Conservation (phyloP, 2,329 filamentous ascomycete species). For the Fonsecaea nubica region DNA sequence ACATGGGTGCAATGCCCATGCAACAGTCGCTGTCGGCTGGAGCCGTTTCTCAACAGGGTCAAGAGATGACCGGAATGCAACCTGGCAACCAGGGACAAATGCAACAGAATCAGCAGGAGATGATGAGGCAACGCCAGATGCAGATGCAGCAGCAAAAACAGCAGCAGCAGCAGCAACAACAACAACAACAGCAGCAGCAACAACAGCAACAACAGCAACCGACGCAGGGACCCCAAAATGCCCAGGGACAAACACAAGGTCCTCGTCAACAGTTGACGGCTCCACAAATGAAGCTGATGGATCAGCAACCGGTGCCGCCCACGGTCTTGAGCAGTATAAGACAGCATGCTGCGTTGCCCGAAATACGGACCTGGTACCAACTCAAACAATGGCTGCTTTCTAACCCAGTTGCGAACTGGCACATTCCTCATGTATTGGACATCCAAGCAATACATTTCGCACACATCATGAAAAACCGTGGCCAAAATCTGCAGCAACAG, state of each 20-base stretch:
- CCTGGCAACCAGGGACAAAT: conserved; percentile 26
- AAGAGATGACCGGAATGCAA: conserved; percentile 27
- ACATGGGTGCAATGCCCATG: conserved; percentile 35
- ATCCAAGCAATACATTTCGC: conserved; percentile 37
- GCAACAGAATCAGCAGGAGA: conserved; percentile 35
- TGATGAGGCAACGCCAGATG: conserved; percentile 38
- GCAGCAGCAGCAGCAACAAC: conserved; percentile 42
- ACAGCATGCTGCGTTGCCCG: conserved; percentile 32
- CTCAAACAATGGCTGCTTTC: conserved; percentile 37
- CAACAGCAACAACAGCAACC: conserved; percentile 42
- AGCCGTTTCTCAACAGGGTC: conserved; percentile 29
- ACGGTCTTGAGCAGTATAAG: conserved; percentile 31
- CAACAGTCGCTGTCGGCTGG: conserved; percentile 40
- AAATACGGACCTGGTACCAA: conserved; percentile 34
- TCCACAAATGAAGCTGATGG: conserved; percentile 38
- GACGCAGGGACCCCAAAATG: conserved; percentile 39
- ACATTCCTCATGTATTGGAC: conserved; percentile 31
- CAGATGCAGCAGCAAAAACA: conserved; percentile 42
- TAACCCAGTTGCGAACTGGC: conserved; percentile 34
- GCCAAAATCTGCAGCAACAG: conserved; percentile 31
- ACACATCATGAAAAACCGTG: conserved; percentile 33
- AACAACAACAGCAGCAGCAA: conserved; percentile 41
- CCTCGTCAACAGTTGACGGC: conserved; percentile 31
- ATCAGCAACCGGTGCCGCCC: conserved; percentile 33
- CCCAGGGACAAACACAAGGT: conserved; percentile 28